phyloP scores from a whole-genome alignment of 2,329 filamentous ascomycete genomes.

The Tolypocladium cylindrosporum region DNA sequence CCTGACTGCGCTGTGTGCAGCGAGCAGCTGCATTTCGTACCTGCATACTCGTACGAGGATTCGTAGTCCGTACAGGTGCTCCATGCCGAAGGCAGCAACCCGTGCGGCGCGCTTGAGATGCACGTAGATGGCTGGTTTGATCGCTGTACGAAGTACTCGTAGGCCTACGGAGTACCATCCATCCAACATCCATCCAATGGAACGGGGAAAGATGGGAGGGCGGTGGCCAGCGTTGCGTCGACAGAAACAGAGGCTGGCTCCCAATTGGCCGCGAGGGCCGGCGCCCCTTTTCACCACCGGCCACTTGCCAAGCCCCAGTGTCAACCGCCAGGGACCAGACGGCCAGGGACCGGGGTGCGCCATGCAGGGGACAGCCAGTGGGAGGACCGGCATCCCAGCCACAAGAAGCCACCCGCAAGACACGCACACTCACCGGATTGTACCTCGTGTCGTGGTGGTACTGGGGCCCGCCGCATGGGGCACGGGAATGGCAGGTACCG shows the following conservation, averaged over 20 bases:
- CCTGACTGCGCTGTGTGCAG: neutral
- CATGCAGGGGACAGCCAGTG: neutral
- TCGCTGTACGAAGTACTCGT: neutral
- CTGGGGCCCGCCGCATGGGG: neutral
- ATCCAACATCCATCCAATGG: neutral
- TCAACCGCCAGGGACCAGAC: neutral
- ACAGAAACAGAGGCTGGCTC: neutral
- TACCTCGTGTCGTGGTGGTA: neutral
- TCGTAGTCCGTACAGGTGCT: neutral
- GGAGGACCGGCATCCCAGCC: neutral
- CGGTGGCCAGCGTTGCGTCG: neutral
- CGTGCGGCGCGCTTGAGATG: neutral
- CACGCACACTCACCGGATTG: neutral
- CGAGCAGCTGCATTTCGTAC: neutral
- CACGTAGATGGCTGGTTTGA: neutral
- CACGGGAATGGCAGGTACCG: neutral
- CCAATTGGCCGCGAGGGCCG: neutral
- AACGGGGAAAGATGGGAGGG: too few species aligned
- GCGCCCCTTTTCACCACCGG: neutral
- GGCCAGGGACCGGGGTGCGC: neutral
- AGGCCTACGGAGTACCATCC: neutral
- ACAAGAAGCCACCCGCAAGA: neutral
- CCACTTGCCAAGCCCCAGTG: neutral
- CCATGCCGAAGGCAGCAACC: neutral
- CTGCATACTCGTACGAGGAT: neutral